Conservation (phyloP, 2,329 filamentous ascomycete genomes). For the Penicillium expansum region DNA sequence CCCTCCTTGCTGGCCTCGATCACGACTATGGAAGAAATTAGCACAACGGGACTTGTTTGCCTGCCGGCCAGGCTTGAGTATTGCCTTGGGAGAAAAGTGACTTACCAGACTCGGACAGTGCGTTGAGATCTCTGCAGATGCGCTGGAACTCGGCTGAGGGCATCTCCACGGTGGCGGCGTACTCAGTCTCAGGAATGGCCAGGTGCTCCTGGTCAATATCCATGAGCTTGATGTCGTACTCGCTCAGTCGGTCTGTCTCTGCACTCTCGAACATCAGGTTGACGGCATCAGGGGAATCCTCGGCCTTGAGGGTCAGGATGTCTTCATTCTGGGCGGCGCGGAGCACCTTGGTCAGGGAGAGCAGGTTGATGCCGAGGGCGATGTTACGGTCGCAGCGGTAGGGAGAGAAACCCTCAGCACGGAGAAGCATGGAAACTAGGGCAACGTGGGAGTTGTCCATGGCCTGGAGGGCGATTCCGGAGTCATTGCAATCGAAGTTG, state of each 20-base stretch:
- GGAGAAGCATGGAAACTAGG: conserved; percentile 97
- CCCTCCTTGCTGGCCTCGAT: conserved; percentile 98
- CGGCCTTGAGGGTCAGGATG: conserved; percentile 92
- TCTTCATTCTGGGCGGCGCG: conserved; percentile 93
- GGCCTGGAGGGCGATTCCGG: conserved; percentile 93
- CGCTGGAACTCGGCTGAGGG: conserved; percentile 86
- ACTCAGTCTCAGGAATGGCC: conserved; percentile 98
- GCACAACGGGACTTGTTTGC: neutral
- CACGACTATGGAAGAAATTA: conserved; percentile 60
- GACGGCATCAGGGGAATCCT: conserved; percentile 92
- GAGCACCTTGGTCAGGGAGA: conserved; percentile 94
- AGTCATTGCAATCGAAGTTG: conserved; percentile 99
- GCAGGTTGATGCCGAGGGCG: conserved; percentile 93
- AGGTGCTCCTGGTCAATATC: conserved; percentile 99
- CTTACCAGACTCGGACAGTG: conserved; percentile 92
- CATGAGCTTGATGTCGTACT: conserved; percentile 99
- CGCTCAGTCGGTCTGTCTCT: conserved; percentile 85
- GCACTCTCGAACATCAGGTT: conserved; percentile 94
- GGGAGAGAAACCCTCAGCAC: conserved; percentile 88
- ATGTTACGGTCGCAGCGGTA: conserved; percentile 99
- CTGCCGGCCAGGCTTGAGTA: neutral
- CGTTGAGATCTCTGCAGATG: conserved; percentile 88
- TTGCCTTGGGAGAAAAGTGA: conserved; percentile 2
- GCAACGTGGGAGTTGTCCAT: conserved; percentile 99
- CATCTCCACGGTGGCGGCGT: conserved; percentile 86